Evolutionary conservation across 2,329 filamentous ascomycete genomes (phyloP).

Genomic region (Grosmannia serpens): DNA sequence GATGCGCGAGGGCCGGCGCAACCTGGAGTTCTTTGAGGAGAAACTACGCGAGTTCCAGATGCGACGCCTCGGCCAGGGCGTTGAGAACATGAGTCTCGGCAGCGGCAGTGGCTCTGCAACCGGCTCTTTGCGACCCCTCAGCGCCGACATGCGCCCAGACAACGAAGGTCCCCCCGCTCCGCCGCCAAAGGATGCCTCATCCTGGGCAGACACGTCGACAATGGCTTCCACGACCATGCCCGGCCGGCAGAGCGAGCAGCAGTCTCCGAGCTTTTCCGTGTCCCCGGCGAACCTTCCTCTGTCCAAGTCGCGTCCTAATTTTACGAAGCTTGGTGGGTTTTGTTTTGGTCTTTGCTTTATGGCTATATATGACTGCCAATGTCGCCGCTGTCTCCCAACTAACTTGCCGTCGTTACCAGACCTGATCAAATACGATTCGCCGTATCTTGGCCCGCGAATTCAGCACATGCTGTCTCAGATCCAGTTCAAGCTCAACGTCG

Average conservation of each 20-base stretch:
- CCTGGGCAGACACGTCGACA: slow-evolving; percentile 39
- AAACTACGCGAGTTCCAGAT: slow-evolving; percentile 80
- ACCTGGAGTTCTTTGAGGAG: slow-evolving; percentile 86
- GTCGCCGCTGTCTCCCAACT: no score
- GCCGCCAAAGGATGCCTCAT: slow-evolving; percentile 58
- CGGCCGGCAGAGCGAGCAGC: slow-evolving; percentile 49
- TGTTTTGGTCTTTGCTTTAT: background rate
- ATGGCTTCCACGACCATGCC: slow-evolving; percentile 46
- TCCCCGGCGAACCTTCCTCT: slow-evolving; percentile 20
- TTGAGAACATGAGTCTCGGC: slow-evolving; percentile 54
- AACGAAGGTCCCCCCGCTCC: slow-evolving; percentile 45
- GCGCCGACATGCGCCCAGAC: slow-evolving; percentile 32
- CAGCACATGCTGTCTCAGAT: slow-evolving; percentile 98
- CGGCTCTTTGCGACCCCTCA: slow-evolving; percentile 29
- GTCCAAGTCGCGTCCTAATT: slow-evolving; percentile 74
- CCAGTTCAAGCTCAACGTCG: slow-evolving; percentile 96
- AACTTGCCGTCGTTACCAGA: slow-evolving; percentile 39
- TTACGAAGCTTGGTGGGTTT: slow-evolving; percentile 82
- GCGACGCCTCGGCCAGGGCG: slow-evolving; percentile 58
- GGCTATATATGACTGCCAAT: background rate
- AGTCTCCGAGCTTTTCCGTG: slow-evolving; percentile 1
- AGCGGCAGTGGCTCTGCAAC: slow-evolving; percentile 28
- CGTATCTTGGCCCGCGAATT: slow-evolving; percentile 89
- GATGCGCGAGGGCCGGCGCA: slow-evolving; percentile 85
- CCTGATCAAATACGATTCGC: slow-evolving; percentile 96